Evolutionary conservation across 164 flowering plant genomes (phyloP).

Genomic region (Vitis labrusca): DNA sequence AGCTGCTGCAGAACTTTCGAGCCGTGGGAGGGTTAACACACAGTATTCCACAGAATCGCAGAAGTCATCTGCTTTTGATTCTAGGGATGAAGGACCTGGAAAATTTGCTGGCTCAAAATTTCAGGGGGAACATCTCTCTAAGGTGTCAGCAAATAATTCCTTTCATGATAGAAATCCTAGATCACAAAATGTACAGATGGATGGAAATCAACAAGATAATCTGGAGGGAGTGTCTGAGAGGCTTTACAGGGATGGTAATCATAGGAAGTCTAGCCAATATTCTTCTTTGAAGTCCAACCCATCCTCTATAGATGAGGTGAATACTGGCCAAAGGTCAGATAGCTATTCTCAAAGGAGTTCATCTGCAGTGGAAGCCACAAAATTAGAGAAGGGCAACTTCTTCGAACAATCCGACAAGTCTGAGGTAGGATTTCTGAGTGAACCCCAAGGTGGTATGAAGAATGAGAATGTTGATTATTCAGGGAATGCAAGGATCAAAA

Average conservation of each 20-base stretch:
- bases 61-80: conserved; percentile 16
- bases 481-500: conserved; percentile 24
- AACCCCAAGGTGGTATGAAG: conserved; percentile 7
- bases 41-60: conserved; percentile 45
- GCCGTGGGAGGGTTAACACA: conserved; percentile 30
- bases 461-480: conserved; percentile 21
- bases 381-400: conserved; percentile 7
- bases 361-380: conserved; percentile 20
- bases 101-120: conserved; percentile 13
- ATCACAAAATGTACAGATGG: conserved; percentile 10
- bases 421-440: conserved; percentile 18
- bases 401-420: conserved; percentile 22
- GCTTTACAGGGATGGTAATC: conserved; percentile 11
- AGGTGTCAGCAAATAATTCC: conserved; percentile 1
- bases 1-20: conserved; percentile 91
- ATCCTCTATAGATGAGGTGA: conserved; percentile 21
- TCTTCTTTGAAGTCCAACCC: conserved; percentile 24
- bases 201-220: conserved; percentile 13
- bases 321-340: conserved; percentile 21
- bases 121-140: conserved; percentile 16
- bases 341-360: conserved; percentile 29
- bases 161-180: conserved; percentile 17
- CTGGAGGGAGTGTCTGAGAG: conserved; percentile 18
- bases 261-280: conserved; percentile 21
- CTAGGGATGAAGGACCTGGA: conserved; percentile 22